A percentile compares a stretch with the other conserved stretches of the same genome.
Evolutionary conservation across 306 rosid species (phyloP).

Genomic region (Fragaria iinumae): DNA sequence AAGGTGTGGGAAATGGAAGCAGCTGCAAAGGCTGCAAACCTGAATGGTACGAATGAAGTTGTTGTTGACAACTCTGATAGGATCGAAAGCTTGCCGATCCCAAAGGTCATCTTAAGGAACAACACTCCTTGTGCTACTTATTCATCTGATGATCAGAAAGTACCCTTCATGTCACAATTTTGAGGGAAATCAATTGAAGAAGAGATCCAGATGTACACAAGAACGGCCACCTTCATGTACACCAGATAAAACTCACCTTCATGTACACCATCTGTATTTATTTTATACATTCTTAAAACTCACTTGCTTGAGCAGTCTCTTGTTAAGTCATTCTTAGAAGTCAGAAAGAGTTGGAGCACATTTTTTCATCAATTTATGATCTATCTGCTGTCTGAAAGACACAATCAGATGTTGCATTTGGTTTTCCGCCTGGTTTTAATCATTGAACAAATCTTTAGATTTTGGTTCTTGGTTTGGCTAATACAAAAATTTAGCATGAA

Average conservation of each 20-base stretch:
- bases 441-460: background rate
- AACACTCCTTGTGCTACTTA: slow-evolving; percentile 49
- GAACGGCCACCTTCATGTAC: slow-evolving; percentile 33
- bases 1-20: slow-evolving; percentile 86
- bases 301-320: no score
- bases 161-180: slow-evolving; percentile 56
- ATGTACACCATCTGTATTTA: no score
- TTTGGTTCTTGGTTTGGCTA: background rate
- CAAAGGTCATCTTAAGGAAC: slow-evolving; percentile 39
- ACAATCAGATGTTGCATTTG: background rate
- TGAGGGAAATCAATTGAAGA: slow-evolving; percentile 34
- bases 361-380: no score
- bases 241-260: no score
- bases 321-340: no score
- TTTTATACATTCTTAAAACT: no score
- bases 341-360: no score
- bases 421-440: no score
- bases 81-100: slow-evolving; percentile 37
- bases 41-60: slow-evolving; percentile 57
- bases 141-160: slow-evolving; percentile 91
- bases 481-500: background rate
- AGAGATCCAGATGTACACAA: slow-evolving; percentile 46
- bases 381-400: background rate
- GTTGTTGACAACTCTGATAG: slow-evolving; percentile 59
- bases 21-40: slow-evolving; percentile 42